A percentile compares a stretch with the other conserved stretches of the same genome.
Evolutionary conservation across 768 basidiomycete genomes (phyloP).

Genomic region (Suillus paluster): DNA sequence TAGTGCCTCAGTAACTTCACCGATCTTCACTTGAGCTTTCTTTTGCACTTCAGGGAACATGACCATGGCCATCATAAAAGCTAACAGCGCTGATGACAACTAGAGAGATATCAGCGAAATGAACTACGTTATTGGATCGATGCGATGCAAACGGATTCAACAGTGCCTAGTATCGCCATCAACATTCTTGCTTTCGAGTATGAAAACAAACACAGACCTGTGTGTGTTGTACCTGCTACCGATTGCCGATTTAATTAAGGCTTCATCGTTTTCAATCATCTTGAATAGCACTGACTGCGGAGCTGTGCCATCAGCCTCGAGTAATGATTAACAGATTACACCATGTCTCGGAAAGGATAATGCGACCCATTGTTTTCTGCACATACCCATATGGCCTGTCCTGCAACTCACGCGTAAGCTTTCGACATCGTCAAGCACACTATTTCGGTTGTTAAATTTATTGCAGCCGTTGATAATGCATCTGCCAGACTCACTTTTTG

Average conservation of each 20-base stretch:
- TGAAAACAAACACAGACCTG: conserved; percentile 22
- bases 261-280: conserved; percentile 32
- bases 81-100: conserved; percentile 25
- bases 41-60: conserved; percentile 27
- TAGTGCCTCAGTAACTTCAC: conserved; percentile 18
- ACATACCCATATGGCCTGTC: conserved; percentile 25
- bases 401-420: conserved; percentile 22
- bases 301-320: conserved; percentile 16
- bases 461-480: no score
- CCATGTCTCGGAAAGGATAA: background rate
- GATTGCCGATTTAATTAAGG: conserved; percentile 32
- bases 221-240: conserved; percentile 36
- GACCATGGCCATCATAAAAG: conserved; percentile 31
- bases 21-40: conserved; percentile 34
- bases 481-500: background rate
- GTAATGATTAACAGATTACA: background rate
- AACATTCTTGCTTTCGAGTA: background rate
- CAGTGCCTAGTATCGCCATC: conserved; percentile 16
- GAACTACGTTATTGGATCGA: background rate
- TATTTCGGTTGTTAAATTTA: conserved; percentile 29
- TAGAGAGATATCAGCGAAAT: conserved; percentile 1
- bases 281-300: conserved; percentile 25
- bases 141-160: conserved; percentile 21
- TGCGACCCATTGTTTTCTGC: conserved; percentile 18
- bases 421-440: conserved; percentile 20